Evolutionary conservation across 106 monocot genomes (phyloP), one percentile per base, ranked within the genome.

Genomic region (Allium sativum): DNA sequence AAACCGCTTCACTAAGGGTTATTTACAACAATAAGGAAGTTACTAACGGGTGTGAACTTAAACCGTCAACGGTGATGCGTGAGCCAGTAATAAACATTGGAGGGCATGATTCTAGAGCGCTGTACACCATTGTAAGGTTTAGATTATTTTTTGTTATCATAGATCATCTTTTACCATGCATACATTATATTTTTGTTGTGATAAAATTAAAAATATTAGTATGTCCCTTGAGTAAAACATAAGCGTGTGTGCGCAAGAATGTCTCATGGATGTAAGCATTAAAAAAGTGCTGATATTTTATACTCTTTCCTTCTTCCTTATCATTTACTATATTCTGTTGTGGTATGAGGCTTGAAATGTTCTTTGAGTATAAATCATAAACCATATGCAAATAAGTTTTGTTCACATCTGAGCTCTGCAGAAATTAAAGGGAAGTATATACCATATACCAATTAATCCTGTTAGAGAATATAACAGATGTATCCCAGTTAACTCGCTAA

Each of bases 81-180:
- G 72, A 70, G 44, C 90, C 90, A 14, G 55, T 69, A 16, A 74
- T 91, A 8, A 74, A 77, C 45, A 80, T 86, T 40, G 58, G 44
- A 53, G 90, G 90, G 42, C 69, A 75, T 6, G 76, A 76, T 52
- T 68, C 52, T 46, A 73, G 80, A 60, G 62, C 71, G 15, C 58
- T 92, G 43, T 92, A 81, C 62, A 78, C 92, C 4, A 81, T 92
- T 45, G 92, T 92, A 74, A 79, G 82, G 67, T 22, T 31, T 31
- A 31, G 16, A 58, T 42, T 12, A 58, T 58, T 41, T 40, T 40
- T 58, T 40, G 10, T 3, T 58, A 58, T 12, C 31, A 40, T 58
- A 6, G 55, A 55, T 55, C 55, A 55, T 55, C 3, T 14, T 55
- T 9, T 55, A 18, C 21, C 10, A 7, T 55, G 21, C 17, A 21